Conservation (phyloP, 495 filamentous ascomycete genomes). For the Penicillium cosmopolitanum region DNA sequence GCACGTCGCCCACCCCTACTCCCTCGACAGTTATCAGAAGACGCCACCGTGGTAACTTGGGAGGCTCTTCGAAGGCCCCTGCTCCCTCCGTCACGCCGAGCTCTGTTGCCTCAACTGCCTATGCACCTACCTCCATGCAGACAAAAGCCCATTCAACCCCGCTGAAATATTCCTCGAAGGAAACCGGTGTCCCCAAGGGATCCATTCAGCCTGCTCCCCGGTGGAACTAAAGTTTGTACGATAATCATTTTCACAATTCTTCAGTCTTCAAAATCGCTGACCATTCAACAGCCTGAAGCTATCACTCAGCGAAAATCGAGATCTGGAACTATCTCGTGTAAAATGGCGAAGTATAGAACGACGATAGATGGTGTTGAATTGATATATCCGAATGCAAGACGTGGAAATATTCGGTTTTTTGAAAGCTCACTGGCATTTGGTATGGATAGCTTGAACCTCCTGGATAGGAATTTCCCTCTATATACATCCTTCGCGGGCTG, state of each 20-base stretch:
- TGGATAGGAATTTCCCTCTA: too few species aligned
- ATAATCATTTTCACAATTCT: background rate
- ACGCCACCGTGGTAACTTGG: background rate
- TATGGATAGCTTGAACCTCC: too few species aligned
- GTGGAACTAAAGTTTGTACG: background rate
- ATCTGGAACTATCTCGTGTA: too few species aligned
- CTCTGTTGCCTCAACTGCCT: background rate
- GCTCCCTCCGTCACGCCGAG: background rate
- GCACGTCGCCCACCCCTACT: background rate
- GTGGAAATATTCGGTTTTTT: too few species aligned
- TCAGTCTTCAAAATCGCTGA: background rate
- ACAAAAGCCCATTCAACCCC: background rate
- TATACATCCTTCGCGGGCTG: too few species aligned
- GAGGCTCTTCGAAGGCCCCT: background rate
- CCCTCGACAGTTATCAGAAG: background rate
- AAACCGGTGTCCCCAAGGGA: background rate
- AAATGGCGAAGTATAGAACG: too few species aligned
- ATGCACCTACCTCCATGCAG: background rate
- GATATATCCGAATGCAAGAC: too few species aligned
- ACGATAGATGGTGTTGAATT: too few species aligned
- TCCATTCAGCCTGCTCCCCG: background rate
- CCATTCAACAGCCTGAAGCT: too few species aligned
- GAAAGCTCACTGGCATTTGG: too few species aligned
- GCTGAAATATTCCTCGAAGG: background rate
- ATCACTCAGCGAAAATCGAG: too few species aligned